Percentiles rank a stretch among this genome's conserved stretches.
phyloP scores from a whole-genome alignment of 768 basidiomycete genomes.

The Rhizopogon vulgaris region DNA sequence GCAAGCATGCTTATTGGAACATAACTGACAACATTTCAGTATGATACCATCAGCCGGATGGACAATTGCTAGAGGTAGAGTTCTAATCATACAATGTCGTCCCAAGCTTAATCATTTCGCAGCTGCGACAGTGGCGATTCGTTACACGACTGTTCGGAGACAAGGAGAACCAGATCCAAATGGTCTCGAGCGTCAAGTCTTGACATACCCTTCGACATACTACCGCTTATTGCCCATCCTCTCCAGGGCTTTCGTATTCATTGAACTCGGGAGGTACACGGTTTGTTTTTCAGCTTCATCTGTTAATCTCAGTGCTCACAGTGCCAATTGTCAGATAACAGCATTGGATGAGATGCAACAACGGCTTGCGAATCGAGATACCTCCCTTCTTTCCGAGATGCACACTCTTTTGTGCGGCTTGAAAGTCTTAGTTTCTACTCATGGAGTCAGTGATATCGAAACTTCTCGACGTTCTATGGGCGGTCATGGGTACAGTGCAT shows the following conservation, averaged over 20 bases:
- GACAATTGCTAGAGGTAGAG: slow-evolving; percentile 57
- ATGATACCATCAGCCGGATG: slow-evolving; percentile 63
- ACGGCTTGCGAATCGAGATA: slow-evolving; percentile 49
- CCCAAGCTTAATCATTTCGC: neutral
- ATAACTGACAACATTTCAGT: slow-evolving; percentile 24
- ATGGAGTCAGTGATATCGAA: slow-evolving; percentile 55
- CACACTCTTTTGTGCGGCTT: slow-evolving; percentile 67
- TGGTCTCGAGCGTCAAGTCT: slow-evolving; percentile 60
- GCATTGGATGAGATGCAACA: slow-evolving; percentile 45
- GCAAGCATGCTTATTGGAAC: neutral
- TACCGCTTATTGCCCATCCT: slow-evolving; percentile 68
- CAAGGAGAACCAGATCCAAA: slow-evolving; percentile 50
- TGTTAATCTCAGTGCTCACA: neutral
- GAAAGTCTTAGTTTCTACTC: slow-evolving; percentile 52
- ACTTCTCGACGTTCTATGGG: slow-evolving; percentile 66
- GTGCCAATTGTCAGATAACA: slow-evolving; percentile 28
- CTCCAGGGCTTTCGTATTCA: slow-evolving; percentile 63
- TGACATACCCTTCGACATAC: slow-evolving; percentile 68
- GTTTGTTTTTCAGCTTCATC: slow-evolving; percentile 27
- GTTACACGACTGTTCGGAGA: slow-evolving; percentile 67
- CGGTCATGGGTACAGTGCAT: slow-evolving; percentile 71
- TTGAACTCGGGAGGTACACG: slow-evolving; percentile 53
- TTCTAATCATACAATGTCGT: neutral
- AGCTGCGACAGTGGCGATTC: slow-evolving; percentile 60
- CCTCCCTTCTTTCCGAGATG: slow-evolving; percentile 61